Base-by-base conservation (phyloP, 805 yeast species). In the Kodamaea kakaduensis region DNA sequence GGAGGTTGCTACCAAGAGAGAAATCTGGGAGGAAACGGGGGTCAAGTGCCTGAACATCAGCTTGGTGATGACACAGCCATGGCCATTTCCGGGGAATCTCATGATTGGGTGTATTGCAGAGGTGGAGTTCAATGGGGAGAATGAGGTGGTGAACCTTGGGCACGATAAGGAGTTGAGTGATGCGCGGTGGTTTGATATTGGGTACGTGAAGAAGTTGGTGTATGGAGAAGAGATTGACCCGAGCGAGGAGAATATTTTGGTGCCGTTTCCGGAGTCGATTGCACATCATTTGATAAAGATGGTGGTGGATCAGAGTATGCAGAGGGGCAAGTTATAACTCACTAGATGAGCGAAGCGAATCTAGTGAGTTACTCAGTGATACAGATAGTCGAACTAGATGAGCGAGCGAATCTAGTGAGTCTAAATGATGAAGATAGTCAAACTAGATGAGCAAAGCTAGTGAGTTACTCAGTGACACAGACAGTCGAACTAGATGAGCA, bases 11-110 rank as follows among this genome's bases (percentile, higher is more conserved):
- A 84, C 90, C 15, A 66, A 80, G 29, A 69, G 98, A 44, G 98
- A 90, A 57, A 82, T 85, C 19, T 89, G 93, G 87, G 98, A 90
- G 56, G 98, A 90, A 58, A 81, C 97, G 4, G 98, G 98, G 6
- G 83, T 87, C 22, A 69, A 61, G 35, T 78, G 78, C 35, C 45
- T 59, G 3, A 57, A 71, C 18, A 82, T 90, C 18, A 59, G 69
- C 34, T 71, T 90, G 35, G 60, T 81, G 15, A 68, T 78, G 48
- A 75, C 93, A 9, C 97, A 90, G 61, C 97, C 98, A 3, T 90
- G 98, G 98, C 98, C 98, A 12, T 90, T 80, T 58, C 97, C 97
- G 1, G 88, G 86, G 0, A 87, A 82, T 54, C 60, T 90, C 48
- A 90, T 90, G 97, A 73, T 90, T 46, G 97, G 97, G 7, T 89